Evolutionary conservation across 768 basidiomycete species (phyloP).

Genomic region (Xanthoconium stramineum): DNA sequence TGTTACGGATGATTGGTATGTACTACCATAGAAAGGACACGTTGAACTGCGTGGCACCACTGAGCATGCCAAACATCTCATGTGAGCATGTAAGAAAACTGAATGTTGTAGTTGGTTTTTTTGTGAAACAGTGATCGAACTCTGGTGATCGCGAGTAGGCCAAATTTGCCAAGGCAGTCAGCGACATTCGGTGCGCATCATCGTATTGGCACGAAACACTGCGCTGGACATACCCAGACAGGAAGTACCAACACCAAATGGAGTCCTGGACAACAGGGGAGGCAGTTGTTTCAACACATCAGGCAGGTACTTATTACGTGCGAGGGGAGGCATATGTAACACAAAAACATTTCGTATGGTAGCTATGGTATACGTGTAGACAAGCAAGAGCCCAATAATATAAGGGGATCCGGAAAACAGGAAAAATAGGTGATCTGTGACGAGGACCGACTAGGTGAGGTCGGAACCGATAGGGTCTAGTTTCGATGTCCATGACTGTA

Average conservation of each 20-base stretch:
- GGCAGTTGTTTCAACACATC: slow-evolving; percentile 1
- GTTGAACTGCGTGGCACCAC: too few species aligned
- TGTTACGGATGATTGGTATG: too few species aligned
- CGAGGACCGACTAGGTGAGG: slow-evolving; percentile 33
- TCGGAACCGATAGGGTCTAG: slow-evolving; percentile 76
- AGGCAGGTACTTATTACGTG: neutral
- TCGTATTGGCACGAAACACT: neutral
- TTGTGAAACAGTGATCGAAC: too few species aligned
- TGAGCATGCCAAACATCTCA: too few species aligned
- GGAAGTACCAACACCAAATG: neutral
- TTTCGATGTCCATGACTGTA: slow-evolving; percentile 80
- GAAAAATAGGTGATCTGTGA: neutral
- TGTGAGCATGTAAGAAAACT: too few species aligned
- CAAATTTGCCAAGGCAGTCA: too few species aligned
- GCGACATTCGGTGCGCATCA: too few species aligned
- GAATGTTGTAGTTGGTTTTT: too few species aligned
- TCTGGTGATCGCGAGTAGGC: too few species aligned
- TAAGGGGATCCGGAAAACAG: slow-evolving; percentile 5
- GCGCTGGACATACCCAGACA: neutral
- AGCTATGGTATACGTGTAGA: slow-evolving; percentile 29
- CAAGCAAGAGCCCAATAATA: slow-evolving; percentile 21
- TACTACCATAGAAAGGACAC: too few species aligned
- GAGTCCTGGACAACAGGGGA: neutral
- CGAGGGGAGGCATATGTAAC: neutral
- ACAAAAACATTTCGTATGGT: slow-evolving; percentile 14